A percentile compares a stretch with the other conserved stretches of the same genome.
Evolutionary conservation across 2,329 filamentous ascomycete species (phyloP).

Genomic region (Cordyceps fumosorosea): DNA sequence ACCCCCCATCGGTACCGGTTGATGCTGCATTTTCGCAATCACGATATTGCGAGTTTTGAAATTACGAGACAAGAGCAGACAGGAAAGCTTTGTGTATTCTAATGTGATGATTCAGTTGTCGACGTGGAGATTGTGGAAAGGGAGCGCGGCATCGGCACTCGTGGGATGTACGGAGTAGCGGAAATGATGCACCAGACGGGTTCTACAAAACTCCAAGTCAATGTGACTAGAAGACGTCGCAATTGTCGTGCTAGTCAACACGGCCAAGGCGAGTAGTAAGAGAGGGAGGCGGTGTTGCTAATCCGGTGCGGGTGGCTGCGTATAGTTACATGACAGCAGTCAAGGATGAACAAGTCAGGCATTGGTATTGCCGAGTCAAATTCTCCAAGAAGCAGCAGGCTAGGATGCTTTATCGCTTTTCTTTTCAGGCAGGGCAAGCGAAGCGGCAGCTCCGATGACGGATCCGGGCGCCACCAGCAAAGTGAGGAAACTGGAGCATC

Average conservation of each 20-base stretch:
- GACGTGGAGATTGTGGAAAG: background rate
- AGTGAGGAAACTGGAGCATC: background rate
- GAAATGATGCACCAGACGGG: background rate
- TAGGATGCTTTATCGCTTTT: background rate
- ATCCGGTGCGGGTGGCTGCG: too few species aligned
- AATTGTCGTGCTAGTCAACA: background rate
- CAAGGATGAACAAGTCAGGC: background rate
- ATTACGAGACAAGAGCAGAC: conserved; percentile 39
- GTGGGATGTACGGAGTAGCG: background rate
- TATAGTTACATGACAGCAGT: background rate
- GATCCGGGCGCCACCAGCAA: background rate
- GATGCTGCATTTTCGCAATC: conserved; percentile 65
- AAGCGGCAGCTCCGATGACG: conserved; percentile 12
- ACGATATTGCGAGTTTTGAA: conserved; percentile 65
- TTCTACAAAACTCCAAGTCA: background rate
- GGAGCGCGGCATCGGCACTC: background rate
- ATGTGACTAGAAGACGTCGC: background rate
- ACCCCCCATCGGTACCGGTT: conserved; percentile 53
- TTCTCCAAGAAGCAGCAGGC: background rate
- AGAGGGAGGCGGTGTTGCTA: background rate
- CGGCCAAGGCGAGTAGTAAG: background rate
- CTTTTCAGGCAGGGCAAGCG: background rate
- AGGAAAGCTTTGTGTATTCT: conserved; percentile 31
- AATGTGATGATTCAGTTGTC: conserved; percentile 5
- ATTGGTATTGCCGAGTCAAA: background rate